Conservation (phyloP, 208 protist species). For the Leishmania major region DNA sequence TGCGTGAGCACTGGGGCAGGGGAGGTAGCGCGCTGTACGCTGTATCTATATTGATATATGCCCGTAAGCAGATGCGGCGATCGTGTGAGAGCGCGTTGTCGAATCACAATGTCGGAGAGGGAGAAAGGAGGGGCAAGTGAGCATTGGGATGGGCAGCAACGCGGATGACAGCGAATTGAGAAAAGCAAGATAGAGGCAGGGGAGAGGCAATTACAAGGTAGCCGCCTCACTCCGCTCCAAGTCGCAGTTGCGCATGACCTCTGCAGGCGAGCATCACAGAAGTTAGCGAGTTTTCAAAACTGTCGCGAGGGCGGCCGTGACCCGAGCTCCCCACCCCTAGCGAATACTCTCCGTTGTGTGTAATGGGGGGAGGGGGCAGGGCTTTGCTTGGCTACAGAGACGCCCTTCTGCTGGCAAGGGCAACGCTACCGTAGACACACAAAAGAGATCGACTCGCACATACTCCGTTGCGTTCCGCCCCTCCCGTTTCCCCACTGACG, state of each 20-base stretch:
- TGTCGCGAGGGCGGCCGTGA: too few species aligned
- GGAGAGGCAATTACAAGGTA: not conserved
- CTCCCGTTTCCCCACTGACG: not conserved
- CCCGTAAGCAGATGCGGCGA: not conserved
- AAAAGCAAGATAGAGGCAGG: not conserved
- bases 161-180: not conserved
- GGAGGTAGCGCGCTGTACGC: not conserved
- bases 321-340: not conserved
- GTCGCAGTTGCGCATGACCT: not conserved
- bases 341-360: not conserved
- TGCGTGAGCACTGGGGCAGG: not conserved
- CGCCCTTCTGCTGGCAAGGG: not conserved
- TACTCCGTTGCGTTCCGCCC: not conserved
- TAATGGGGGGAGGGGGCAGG: not conserved
- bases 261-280: not conserved
- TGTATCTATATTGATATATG: not conserved
- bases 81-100: not conserved
- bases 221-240: not conserved
- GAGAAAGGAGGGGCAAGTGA: not conserved
- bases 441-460: not conserved
- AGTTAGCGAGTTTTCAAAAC: not conserved
- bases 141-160: not conserved
- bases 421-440: not conserved
- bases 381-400: not conserved
- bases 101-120: not conserved